Evolutionary conservation across 176 grass and related monocot genomes (phyloP).

Genomic region (Ananas comosus): DNA sequence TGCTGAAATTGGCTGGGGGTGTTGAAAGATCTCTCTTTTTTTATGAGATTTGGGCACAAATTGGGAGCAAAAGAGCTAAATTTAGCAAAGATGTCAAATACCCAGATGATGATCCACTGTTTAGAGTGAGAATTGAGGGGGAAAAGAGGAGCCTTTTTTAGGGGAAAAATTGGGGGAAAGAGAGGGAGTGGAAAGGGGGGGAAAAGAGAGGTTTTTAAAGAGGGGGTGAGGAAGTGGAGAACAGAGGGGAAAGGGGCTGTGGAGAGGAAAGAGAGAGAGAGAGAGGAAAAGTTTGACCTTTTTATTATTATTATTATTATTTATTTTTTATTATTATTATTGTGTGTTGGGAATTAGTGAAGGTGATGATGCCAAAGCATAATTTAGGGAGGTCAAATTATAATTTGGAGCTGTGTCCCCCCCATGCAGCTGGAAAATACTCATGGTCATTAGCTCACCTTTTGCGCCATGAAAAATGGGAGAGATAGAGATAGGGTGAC

Average conservation of each 20-base stretch:
- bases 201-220: constrained; percentile 20
- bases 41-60: constrained; percentile 1
- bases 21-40: constrained; percentile 15
- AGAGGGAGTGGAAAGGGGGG: constrained; percentile 17
- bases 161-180: constrained; percentile 5
- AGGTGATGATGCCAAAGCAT: neutral
- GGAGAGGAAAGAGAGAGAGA: constrained; percentile 10
- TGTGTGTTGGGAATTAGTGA: neutral
- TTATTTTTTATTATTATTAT: no score
- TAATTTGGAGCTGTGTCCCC: constrained; percentile 15
- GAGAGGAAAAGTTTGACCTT: constrained; percentile 31
- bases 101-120: constrained; percentile 8
- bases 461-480: constrained; percentile 20
- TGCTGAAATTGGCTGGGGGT: no score
- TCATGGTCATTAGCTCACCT: neutral
- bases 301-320: neutral
- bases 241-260: neutral
- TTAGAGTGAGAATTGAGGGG: neutral
- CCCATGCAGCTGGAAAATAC: constrained; percentile 6
- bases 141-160: neutral
- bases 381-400: constrained; percentile 1
- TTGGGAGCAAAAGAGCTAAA: neutral
- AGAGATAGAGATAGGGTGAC: neutral
- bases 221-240: neutral
- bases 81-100: constrained; percentile 5